Base-by-base conservation (phyloP, 306 rosid species). In the Cucurbita pepo region DNA sequence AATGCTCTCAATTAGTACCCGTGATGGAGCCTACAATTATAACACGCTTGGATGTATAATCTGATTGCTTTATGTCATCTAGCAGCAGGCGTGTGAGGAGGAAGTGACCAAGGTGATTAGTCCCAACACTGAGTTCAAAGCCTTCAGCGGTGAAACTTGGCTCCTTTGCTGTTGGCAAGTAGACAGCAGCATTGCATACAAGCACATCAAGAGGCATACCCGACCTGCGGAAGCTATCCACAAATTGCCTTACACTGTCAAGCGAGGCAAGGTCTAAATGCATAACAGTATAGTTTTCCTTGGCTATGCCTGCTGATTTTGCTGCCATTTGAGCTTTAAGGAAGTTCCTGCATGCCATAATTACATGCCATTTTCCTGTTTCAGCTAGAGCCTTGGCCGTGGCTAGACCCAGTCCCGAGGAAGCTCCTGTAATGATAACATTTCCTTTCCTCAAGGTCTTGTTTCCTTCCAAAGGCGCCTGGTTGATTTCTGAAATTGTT, bases 311-410 rank as follows among this genome's bases (percentile, higher is more conserved):
- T 8, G 91, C 91, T 11, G 95, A 78, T 79, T 94, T 94, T 18
- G 97, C 97, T 38, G 97, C 96, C 81, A 90, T 90, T 78, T 93
- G 86, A 47, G 97, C 82, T 80, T 94, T 94, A 75, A 94, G 99
- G 85, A 82, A 94, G 79, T 94, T 96, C 87, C 99, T 89, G 87
- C 99, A 94, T 15, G 99, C 99, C 99, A 94, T 89, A 75, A 87
- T 89, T 6, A 94, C 80, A 54, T 94, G 91, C 99, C 99, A 91
- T 77, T 94, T 89, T 72, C 99, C 97, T 2, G 96, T 87, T 80
- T 94, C 97, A 15, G 97, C 99, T 75, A 94, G 81, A 54, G 96
- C 88, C 86, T 91, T 94, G 47, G 99, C 99, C 64, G 97, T 89
- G 62, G 99, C 99, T 3, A 91, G 85, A 78, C 99, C 97, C 22